Conservation (phyloP, 2,329 filamentous ascomycete species). For the Aspergillus quadrilineatus region DNA sequence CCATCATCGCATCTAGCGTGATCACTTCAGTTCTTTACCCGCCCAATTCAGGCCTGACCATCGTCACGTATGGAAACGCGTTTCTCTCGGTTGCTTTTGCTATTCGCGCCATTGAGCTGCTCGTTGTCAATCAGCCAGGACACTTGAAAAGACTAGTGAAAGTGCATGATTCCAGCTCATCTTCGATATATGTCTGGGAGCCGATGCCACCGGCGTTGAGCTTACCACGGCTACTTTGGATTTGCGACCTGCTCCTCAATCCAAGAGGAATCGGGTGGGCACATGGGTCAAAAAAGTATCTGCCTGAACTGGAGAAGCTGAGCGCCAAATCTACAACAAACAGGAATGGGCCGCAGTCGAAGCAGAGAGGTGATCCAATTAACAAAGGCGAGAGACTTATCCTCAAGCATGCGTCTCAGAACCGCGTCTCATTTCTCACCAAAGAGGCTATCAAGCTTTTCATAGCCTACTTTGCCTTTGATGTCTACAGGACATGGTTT, state of each 20-base stretch:
- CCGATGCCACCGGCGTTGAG: slow-evolving; percentile 11
- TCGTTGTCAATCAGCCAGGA: slow-evolving; percentile 11
- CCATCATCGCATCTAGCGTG: slow-evolving; percentile 10
- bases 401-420: background rate
- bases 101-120: slow-evolving; percentile 19
- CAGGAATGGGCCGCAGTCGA: background rate
- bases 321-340: background rate
- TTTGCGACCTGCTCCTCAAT: slow-evolving; percentile 16
- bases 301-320: slow-evolving; percentile 4
- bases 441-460: slow-evolving; percentile 1
- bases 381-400: background rate
- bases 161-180: background rate
- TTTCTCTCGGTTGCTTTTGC: slow-evolving; percentile 17
- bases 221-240: slow-evolving; percentile 7
- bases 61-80: slow-evolving; percentile 19
- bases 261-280: slow-evolving; percentile 21
- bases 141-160: slow-evolving; percentile 12
- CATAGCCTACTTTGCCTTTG: slow-evolving; percentile 13
- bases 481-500: slow-evolving; percentile 15
- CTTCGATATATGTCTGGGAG: slow-evolving; percentile 15
- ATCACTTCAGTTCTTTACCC: slow-evolving; percentile 15
- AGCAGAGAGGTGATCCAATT: background rate
- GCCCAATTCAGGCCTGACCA: background rate
- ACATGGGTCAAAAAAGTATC: slow-evolving; percentile 14
- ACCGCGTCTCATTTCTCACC: slow-evolving; percentile 6